Evolutionary conservation across 257 asterid species (phyloP).

Genomic region (Solanum acaule): DNA sequence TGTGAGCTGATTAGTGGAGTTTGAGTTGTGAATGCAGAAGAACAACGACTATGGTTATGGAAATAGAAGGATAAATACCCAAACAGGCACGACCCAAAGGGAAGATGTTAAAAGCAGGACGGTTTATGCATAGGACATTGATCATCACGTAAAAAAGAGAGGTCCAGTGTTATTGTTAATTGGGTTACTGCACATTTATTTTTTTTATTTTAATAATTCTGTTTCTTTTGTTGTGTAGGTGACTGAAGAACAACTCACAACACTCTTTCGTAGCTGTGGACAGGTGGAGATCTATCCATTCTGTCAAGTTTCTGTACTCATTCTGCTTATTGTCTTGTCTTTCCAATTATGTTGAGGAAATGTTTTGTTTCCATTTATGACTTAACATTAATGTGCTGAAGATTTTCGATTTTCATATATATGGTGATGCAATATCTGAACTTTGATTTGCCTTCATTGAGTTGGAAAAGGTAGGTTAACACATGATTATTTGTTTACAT

Average conservation of each 20-base stretch:
- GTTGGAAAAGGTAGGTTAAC: constrained; percentile 39
- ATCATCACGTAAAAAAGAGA: constrained; percentile 34
- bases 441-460: constrained; percentile 63
- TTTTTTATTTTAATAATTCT: background rate
- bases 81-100: no score
- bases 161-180: background rate
- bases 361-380: background rate
- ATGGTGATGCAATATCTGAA: constrained; percentile 54
- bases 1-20: constrained; percentile 1
- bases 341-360: background rate
- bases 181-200: background rate
- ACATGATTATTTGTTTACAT: background rate
- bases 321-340: background rate
- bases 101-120: constrained; percentile 4
- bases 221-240: constrained; percentile 17
- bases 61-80: constrained; percentile 10
- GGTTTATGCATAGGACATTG: constrained; percentile 53
- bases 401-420: constrained; percentile 53
- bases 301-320: background rate
- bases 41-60: constrained; percentile 6
- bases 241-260: constrained; percentile 51
- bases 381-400: constrained; percentile 1
- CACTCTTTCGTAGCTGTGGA: constrained; percentile 44
- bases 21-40: background rate
- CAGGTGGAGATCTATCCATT: constrained; percentile 26